A percentile compares a stretch with the other conserved stretches of the same genome.
Conservation (phyloP, 108 stramenopile genomes). For the Discostella stelligeroides region DNA sequence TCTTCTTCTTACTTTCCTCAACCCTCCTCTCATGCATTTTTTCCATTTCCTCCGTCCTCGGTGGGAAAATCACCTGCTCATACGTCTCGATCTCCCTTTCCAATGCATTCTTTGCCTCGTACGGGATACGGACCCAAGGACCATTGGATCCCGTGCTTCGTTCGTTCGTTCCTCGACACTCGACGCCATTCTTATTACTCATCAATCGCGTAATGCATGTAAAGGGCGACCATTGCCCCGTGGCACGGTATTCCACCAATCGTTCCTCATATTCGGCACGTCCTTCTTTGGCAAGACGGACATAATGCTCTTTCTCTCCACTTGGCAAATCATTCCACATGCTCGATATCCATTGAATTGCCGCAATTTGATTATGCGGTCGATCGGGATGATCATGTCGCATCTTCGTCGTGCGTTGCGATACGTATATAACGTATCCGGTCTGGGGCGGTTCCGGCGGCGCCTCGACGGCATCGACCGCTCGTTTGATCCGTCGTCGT, state of each 20-base stretch:
- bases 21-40: slow-evolving; percentile 58
- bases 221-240: slow-evolving; percentile 60
- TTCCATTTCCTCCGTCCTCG: slow-evolving; percentile 64
- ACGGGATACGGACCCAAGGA: slow-evolving; percentile 65
- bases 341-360: slow-evolving; percentile 68
- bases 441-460: slow-evolving; percentile 77
- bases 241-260: slow-evolving; percentile 77
- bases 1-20: slow-evolving; percentile 36
- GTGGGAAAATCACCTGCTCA: slow-evolving; percentile 66
- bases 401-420: slow-evolving; percentile 85
- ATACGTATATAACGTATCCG: slow-evolving; percentile 66
- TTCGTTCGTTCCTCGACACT: neutral
- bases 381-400: slow-evolving; percentile 82
- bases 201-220: slow-evolving; percentile 38
- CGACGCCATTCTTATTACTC: slow-evolving; percentile 8
- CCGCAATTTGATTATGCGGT: slow-evolving; percentile 70
- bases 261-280: slow-evolving; percentile 59
- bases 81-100: slow-evolving; percentile 77
- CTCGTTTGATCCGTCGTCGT: slow-evolving; percentile 75
- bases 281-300: slow-evolving; percentile 65
- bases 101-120: slow-evolving; percentile 61
- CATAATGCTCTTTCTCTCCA: slow-evolving; percentile 65
- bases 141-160: slow-evolving; percentile 45
- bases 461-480: slow-evolving; percentile 58
- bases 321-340: slow-evolving; percentile 72